phyloP scores from a whole-genome alignment of 257 asterid species.

The Gentiana macrophylla region DNA sequence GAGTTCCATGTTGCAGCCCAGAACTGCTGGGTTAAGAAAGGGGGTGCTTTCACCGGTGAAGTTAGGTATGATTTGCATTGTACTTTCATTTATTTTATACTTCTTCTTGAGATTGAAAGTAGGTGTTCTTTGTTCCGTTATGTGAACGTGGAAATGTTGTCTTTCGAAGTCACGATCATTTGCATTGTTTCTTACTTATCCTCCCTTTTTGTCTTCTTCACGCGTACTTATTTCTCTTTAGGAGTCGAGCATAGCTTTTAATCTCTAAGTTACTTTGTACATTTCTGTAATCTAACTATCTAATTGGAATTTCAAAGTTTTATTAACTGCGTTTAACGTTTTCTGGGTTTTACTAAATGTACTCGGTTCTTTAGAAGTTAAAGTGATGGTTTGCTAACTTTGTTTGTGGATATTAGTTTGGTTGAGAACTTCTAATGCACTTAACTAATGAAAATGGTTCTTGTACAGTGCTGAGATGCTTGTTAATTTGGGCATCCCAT shows the following conservation, averaged over 20 bases:
- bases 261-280: too few relatives aligned
- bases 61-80: slow-evolving; percentile 46
- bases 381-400: neutral
- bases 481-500: slow-evolving; percentile 64
- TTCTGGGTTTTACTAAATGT: too few relatives aligned
- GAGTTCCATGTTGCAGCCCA: slow-evolving; percentile 96
- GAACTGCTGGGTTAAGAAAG: slow-evolving; percentile 97
- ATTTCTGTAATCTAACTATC: too few relatives aligned
- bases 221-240: neutral
- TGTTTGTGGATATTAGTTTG: too few relatives aligned
- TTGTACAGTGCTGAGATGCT: slow-evolving; percentile 90
- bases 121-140: too few relatives aligned
- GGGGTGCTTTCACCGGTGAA: slow-evolving; percentile 99
- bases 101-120: neutral
- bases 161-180: neutral
- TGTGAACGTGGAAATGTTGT: neutral
- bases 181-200: neutral
- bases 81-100: neutral
- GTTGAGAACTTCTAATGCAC: neutral
- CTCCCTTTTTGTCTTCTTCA: neutral
- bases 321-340: too few relatives aligned
- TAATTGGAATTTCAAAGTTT: too few relatives aligned
- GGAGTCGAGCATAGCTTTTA: neutral
- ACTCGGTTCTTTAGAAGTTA: neutral
- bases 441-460: slow-evolving; percentile 8